Evolutionary conservation across 163 green algal genomes (phyloP).

Genomic region (Chlamydomonas reinhardtii): DNA sequence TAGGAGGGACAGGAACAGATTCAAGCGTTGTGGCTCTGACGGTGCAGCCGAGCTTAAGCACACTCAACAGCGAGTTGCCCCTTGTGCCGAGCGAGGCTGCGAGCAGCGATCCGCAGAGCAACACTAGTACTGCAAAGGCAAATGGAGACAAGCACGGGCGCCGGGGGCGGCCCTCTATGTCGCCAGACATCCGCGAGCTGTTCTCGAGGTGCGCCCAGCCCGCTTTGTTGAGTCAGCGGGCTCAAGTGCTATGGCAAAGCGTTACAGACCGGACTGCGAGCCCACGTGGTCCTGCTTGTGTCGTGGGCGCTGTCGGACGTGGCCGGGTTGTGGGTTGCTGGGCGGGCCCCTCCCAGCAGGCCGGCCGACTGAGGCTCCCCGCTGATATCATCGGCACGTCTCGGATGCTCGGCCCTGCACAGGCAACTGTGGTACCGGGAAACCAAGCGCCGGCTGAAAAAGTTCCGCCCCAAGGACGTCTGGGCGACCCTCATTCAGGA

Average conservation of each 20-base stretch:
- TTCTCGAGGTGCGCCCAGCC: not conserved
- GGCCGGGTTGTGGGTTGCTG: no score
- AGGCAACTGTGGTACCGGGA: conserved; percentile 35
- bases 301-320: not conserved
- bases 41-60: not conserved
- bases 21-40: not conserved
- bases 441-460: conserved; percentile 16
- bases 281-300: not conserved
- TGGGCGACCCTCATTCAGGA: conserved; percentile 7
- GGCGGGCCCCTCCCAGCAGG: no score
- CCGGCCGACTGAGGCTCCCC: not conserved
- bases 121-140: not conserved
- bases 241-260: no score
- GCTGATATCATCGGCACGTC: not conserved
- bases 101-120: not conserved
- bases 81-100: not conserved
- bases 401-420: not conserved
- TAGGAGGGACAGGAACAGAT: no score
- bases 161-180: not conserved
- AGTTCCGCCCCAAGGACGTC: conserved; percentile 17
- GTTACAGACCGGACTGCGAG: not conserved
- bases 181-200: conserved; percentile 27
- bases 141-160: not conserved
- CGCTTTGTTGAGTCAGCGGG: not conserved
- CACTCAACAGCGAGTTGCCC: not conserved